Evolutionary conservation across 192 early-diverging fungal genomes (phyloP), one percentile per base, ranked within the genome.

Genomic region (Coemansia sp.): DNA sequence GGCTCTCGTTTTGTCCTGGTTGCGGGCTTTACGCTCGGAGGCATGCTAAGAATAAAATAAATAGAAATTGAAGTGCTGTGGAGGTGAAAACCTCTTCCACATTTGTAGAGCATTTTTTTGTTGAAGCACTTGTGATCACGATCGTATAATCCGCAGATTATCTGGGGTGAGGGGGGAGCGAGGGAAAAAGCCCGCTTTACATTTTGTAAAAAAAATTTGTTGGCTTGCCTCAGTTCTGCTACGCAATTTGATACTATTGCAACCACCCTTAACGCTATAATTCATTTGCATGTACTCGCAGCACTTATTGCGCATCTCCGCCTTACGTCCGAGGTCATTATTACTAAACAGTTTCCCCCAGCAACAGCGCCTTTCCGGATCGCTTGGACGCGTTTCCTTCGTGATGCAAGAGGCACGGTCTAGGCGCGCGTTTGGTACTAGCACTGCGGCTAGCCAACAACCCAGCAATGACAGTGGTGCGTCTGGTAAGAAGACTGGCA

Each of bases 1-100:
- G 80, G 80, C 44, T 34, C 69, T 18, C 62, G 43, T 58, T 58
- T 69, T 27, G 36, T 38, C 34, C 27, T 34, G 20, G 31, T 58
- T 20, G 58, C 16, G 29, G 55, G 12, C 3, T 31, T 15, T 57
- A 7, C 24, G 13, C 27, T 31, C 15, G 29, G 55, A 3, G 55
- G 29, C 55, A 57, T 57, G 55, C 3, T 52, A 10, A 57, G 1
- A 57, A 33, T 5, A 2, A 57, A 33, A 57, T 33, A 16, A 22
- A 52, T 1, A 3, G 20, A 22, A 52, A 52, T 24, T 52, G 20
- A 8, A 8, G 49, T 8, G 9, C 22, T 52, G n/a, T 20, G 49
- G 49, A 52, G 49, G 2, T 11, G 20, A 49, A 20, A 20, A 16
- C 16, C 15, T 16, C 11, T 5, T 16, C 11, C 16, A 2, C 43